phyloP scores from a whole-genome alignment of 2,329 filamentous ascomycete genomes.

The Calonectria montana region DNA sequence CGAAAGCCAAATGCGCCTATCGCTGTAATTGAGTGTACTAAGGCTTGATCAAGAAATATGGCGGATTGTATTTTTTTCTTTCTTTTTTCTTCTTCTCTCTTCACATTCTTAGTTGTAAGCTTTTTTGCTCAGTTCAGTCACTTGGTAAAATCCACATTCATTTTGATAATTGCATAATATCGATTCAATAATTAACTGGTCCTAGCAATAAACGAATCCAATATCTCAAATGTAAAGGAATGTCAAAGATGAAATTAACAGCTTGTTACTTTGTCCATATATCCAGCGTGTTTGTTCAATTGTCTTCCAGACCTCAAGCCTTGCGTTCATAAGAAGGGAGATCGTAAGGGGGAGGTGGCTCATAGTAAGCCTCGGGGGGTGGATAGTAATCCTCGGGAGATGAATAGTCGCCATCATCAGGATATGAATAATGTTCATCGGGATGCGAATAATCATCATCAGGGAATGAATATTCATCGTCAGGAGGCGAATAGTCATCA shows the following conservation, averaged over 20 bases:
- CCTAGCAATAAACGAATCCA: neutral
- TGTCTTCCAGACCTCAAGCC: conserved; percentile 16
- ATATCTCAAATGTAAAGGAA: conserved; percentile 20
- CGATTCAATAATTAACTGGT: neutral
- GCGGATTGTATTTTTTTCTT: neutral
- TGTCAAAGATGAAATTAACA: neutral
- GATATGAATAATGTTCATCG: too few species aligned
- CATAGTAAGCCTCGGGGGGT: conserved; percentile 30
- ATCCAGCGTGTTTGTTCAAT: neutral
- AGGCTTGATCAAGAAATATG: neutral
- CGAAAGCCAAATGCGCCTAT: conserved; percentile 15
- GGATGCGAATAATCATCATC: too few species aligned
- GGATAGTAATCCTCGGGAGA: too few species aligned
- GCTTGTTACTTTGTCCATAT: neutral
- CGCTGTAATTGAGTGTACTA: conserved; percentile 35
- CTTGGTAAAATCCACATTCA: neutral
- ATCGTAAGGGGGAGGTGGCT: conserved; percentile 32
- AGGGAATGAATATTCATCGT: too few species aligned
- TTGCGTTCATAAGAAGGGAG: conserved; percentile 37
- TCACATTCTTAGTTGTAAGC: neutral
- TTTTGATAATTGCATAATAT: neutral
- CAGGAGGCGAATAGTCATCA: too few species aligned
- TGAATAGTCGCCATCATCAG: too few species aligned
- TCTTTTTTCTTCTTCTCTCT: too few species aligned
- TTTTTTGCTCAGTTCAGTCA: neutral